A percentile compares a stretch with the other conserved stretches of the same genome.
These are phyloP conservation scores for Lactarius pseudohatsudake DNA, from an alignment of 768 basidiomycete species.

Conservation along the genomic window DNA sequence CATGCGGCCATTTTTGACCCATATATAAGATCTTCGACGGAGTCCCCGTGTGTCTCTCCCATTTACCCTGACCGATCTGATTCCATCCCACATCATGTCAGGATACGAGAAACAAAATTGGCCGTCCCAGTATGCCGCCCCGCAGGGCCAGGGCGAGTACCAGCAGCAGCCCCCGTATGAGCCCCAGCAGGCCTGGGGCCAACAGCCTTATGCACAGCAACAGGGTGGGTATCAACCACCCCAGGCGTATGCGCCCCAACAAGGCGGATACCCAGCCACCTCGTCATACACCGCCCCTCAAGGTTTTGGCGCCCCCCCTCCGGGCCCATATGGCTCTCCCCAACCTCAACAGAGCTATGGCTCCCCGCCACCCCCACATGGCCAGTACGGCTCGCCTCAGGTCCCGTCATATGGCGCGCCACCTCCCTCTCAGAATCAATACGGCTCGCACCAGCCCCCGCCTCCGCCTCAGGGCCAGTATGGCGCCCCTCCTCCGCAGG, in stretches of 20 bases:
- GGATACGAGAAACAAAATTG: constrained; percentile 19
- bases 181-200: constrained; percentile 6
- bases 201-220: not conserved
- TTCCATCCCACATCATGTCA: constrained; percentile 9
- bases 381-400: not conserved
- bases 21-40: not conserved
- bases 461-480: constrained; percentile 7
- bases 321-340: not conserved
- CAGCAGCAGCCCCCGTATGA: constrained; percentile 10
- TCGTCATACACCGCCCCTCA: not conserved
- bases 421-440: constrained; percentile 1
- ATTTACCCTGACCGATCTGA: not conserved
- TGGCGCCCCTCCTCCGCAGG: not conserved
- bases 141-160: constrained; percentile 9
- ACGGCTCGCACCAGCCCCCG: not conserved
- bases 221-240: not conserved
- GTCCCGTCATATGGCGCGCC: not conserved
- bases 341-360: constrained; percentile 5
- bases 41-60: not conserved
- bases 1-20: not conserved
- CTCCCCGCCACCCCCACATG: not conserved
- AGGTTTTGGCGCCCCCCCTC: constrained; percentile 2
- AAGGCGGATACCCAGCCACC: not conserved
- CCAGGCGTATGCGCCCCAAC: not conserved
- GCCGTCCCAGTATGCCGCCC: constrained; percentile 1